phyloP scores from a whole-genome alignment of 768 basidiomycete genomes.

The Scleroderma bovista region DNA sequence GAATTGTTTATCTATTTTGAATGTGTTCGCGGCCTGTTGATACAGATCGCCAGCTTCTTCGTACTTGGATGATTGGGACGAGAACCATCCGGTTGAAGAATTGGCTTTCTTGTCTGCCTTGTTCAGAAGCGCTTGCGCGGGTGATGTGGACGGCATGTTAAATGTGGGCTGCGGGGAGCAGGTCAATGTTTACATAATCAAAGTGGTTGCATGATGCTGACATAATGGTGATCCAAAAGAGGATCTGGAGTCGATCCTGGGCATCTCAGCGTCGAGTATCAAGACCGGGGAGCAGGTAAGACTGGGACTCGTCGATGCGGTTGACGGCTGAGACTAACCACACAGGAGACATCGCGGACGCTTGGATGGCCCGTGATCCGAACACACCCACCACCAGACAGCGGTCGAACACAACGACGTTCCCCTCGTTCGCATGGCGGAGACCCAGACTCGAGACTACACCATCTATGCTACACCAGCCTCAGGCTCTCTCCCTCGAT shows the following conservation, averaged over 20 bases:
- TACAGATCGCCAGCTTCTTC: slow-evolving; percentile 97
- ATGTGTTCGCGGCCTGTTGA: slow-evolving; percentile 89
- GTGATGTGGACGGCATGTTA: slow-evolving; percentile 76
- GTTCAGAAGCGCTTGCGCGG: slow-evolving; percentile 68
- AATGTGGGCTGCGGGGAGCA: slow-evolving; percentile 6
- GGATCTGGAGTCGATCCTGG: no score
- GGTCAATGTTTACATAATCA: no score
- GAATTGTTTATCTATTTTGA: slow-evolving; percentile 89
- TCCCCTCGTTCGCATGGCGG: slow-evolving; percentile 38
- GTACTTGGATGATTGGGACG: slow-evolving; percentile 73
- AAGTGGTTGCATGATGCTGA: no score
- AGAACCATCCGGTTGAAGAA: slow-evolving; percentile 85
- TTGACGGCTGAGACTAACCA: background rate
- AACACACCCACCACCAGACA: slow-evolving; percentile 29
- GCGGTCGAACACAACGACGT: slow-evolving; percentile 40
- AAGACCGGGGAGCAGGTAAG: no score
- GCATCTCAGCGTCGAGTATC: no score
- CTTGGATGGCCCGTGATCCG: slow-evolving; percentile 30
- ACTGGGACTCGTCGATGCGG: background rate
- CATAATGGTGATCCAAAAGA: no score
- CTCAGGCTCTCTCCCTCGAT: slow-evolving; percentile 34
- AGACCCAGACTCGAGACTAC: slow-evolving; percentile 28
- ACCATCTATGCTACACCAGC: slow-evolving; percentile 24
- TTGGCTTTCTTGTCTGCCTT: slow-evolving; percentile 91
- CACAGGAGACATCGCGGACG: slow-evolving; percentile 2